These are phyloP conservation scores for Centrapalus pauciflorus DNA, from an alignment of 129 eudicot genomes.

Conservation along the genomic window DNA sequence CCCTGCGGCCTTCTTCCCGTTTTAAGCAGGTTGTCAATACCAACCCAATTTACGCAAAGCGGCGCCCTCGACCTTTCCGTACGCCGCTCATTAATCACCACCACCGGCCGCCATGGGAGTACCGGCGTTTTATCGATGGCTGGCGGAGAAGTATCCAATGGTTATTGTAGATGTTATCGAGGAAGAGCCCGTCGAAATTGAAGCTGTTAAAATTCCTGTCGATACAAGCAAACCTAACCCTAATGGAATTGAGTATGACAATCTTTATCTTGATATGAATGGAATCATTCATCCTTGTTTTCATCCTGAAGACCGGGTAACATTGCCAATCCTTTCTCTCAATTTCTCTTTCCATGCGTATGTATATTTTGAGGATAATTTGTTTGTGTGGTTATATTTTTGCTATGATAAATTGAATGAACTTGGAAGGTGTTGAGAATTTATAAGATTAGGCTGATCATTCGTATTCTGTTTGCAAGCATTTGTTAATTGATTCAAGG, in stretches of 20 bases:
- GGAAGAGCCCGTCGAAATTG: conserved; percentile 34
- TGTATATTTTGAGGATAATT: background rate
- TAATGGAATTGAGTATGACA: conserved; percentile 35
- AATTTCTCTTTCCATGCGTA: background rate
- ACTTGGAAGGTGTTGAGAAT: background rate
- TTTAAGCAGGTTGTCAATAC: background rate
- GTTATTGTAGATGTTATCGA: conserved; percentile 36
- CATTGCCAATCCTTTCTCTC: background rate
- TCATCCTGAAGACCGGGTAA: conserved; percentile 43
- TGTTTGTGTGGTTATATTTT: background rate
- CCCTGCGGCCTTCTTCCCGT: background rate
- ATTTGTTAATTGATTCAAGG: background rate
- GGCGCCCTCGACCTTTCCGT: conserved; percentile 4
- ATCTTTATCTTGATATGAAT: conserved; percentile 48
- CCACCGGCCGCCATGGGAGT: conserved; percentile 36
- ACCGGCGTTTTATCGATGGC: conserved; percentile 48
- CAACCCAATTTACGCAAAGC: conserved; percentile 11
- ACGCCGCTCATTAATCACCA: background rate
- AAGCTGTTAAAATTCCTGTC: conserved; percentile 29
- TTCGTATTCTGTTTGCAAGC: background rate
- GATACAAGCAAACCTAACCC: conserved; percentile 44
- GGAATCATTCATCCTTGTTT: conserved; percentile 51
- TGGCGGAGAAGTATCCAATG: conserved; percentile 45
- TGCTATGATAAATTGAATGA: background rate
- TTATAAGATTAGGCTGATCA: background rate